A percentile compares a stretch with the other conserved stretches of the same genome.
Conservation (phyloP, 495 filamentous ascomycete species). For the Podospora sp. region DNA sequence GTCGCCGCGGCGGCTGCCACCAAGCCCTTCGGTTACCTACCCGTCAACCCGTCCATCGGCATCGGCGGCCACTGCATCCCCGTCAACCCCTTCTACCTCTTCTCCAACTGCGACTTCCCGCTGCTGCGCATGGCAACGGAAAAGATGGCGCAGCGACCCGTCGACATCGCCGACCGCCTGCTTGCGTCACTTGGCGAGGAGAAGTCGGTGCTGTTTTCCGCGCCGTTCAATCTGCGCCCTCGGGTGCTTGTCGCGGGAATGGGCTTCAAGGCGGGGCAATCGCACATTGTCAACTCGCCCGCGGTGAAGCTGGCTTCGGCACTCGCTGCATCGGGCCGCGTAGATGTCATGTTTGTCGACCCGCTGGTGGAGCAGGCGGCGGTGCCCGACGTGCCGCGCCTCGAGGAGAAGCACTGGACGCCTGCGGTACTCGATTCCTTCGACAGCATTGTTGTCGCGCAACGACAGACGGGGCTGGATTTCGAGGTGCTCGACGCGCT, state of each 20-base stretch:
- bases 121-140: conserved; percentile 39
- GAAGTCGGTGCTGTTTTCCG: background rate
- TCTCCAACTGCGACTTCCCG: conserved; percentile 38
- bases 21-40: conserved; percentile 45
- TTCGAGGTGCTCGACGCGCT: conserved; percentile 32
- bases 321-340: conserved; percentile 28
- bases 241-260: conserved; percentile 40
- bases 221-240: background rate
- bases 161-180: conserved; percentile 26
- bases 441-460: conserved; percentile 38
- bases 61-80: conserved; percentile 48
- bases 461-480: conserved; percentile 36
- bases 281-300: conserved; percentile 35
- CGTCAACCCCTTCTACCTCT: conserved; percentile 43
- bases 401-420: conserved; percentile 31
- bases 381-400: conserved; percentile 28
- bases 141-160: conserved; percentile 38
- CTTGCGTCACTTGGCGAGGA: conserved; percentile 17
- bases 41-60: conserved; percentile 38
- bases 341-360: conserved; percentile 37
- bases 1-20: conserved; percentile 41
- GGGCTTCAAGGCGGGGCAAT: conserved; percentile 41
- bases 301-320: conserved; percentile 33
- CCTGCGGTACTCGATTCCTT: conserved; percentile 31
- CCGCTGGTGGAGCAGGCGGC: conserved; percentile 36